Base-by-base conservation (phyloP, 2,329 filamentous ascomycete genomes). In the Calonectria henricotiae region DNA sequence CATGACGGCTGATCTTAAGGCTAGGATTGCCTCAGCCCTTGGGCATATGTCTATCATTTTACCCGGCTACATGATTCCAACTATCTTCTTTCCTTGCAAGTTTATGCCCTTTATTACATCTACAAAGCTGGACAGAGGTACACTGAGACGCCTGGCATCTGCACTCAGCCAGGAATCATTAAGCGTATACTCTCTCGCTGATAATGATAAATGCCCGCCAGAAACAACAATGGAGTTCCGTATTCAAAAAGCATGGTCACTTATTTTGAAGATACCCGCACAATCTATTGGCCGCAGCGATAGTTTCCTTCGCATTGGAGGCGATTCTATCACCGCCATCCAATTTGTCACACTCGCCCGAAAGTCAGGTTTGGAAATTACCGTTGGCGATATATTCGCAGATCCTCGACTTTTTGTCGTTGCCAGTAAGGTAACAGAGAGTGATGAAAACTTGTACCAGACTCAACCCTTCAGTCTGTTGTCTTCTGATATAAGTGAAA, bases 201-300 rank as follows among this genome's bases (percentile, higher is more conserved):
- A 60, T 20, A 37, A 41, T 35, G 63, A 66, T n/a, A 66, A 66
- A 9, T 27, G 30, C 4, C 41, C 51, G 2, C 63, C 63, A 3
- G 15, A 11, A 37, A 66, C 63, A 9, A 20, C 51, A 1, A 66
- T 66, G 63, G 63, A 66, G 17, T 20, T 66, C 23, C 51, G 35
- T 5, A 15, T 84, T 17, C 79, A 75, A 25, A 62, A 69, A 17
- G 75, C 81, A 32, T 86, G 85, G 83, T 76, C 78, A 25, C 46
- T 23, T 11, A 58, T 66, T 12, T 32, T 66, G 2, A 66, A 23
- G 74, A 79, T 5, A 74, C 83, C 1, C 75, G 86, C 6, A 72
- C 72, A 5, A 70, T 83, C 7, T 2, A 61, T 51, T 44, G 55
- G 65, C 7, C 43, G 65, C 1, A 25, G 68, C 2, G 55, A 66